Evolutionary conservation across 768 basidiomycete species (phyloP).

Genomic region (Kwoniella newhampshirensis): DNA sequence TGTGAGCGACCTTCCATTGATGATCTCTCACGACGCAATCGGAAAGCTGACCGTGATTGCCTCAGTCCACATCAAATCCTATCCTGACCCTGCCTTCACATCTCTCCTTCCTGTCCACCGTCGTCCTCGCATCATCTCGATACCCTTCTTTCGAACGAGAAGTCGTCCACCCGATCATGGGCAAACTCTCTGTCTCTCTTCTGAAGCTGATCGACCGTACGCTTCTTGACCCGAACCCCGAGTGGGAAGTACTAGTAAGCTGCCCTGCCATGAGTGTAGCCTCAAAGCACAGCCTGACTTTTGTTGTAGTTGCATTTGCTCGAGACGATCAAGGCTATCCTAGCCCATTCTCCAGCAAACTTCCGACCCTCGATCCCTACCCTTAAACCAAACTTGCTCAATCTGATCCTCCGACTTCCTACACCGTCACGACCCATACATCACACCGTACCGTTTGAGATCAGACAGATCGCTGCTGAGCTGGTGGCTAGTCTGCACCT

Average conservation of each 20-base stretch:
- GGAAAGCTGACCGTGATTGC: no score
- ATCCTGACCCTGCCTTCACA: neutral
- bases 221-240: constrained; percentile 8
- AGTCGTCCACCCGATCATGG: constrained; percentile 38
- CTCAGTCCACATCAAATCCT: no score
- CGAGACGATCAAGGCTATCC: constrained; percentile 25
- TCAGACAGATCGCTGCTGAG: constrained; percentile 19
- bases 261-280: no score
- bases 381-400: constrained; percentile 29
- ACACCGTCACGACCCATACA: constrained; percentile 8
- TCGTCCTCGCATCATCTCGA: constrained; percentile 21
- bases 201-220: constrained; percentile 24
- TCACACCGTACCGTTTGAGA: constrained; percentile 8
- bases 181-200: constrained; percentile 34
- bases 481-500: constrained; percentile 33
- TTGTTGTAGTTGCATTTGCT: constrained; percentile 25
- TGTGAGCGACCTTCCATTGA: constrained; percentile 7
- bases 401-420: constrained; percentile 26
- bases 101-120: constrained; percentile 19
- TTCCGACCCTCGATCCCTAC: constrained; percentile 45
- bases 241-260: constrained; percentile 26
- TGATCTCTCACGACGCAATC: neutral
- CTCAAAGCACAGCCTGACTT: neutral
- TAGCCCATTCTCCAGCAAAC: constrained; percentile 46
- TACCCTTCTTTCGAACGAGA: constrained; percentile 46